phyloP scores from a whole-genome alignment of 1,139 yeast species.

The Yamadazyma triangularis region DNA sequence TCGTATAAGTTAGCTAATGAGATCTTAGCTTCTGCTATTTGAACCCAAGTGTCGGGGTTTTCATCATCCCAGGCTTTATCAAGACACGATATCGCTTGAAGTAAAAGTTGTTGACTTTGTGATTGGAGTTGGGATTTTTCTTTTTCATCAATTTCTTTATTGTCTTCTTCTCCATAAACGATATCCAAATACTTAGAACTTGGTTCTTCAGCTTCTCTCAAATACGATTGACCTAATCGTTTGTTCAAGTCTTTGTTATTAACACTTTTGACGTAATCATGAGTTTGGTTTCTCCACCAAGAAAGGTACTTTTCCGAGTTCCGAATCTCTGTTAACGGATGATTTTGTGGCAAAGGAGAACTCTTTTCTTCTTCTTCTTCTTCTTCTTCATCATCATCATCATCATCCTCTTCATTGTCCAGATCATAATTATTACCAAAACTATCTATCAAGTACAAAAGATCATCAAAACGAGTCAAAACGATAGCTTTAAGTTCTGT shows the following conservation, averaged over 20 bases:
- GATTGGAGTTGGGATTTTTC: constrained; percentile 41
- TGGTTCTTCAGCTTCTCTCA: constrained; percentile 63
- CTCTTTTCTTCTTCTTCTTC: no score
- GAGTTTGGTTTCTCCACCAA: constrained; percentile 52
- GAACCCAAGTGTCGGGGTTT: constrained; percentile 75
- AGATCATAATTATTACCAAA: constrained; percentile 51
- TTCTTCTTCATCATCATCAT: constrained; percentile 19
- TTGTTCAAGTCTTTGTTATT: constrained; percentile 28
- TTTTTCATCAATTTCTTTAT: constrained; percentile 35
- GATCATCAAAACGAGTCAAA: constrained; percentile 60
- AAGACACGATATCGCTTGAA: constrained; percentile 55
- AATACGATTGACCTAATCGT: constrained; percentile 56
- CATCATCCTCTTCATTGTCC: constrained; percentile 32
- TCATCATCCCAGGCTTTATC: constrained; percentile 60
- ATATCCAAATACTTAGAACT: constrained; percentile 51
- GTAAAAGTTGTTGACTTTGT: constrained; percentile 46
- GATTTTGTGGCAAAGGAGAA: no score
- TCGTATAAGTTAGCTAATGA: constrained; percentile 71
- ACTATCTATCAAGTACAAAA: constrained; percentile 60
- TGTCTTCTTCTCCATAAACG: constrained; percentile 46
- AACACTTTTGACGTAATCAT: constrained; percentile 4
- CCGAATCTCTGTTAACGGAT: constrained; percentile 33
- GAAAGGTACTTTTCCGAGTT: constrained; percentile 35
- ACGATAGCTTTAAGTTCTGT: no score
- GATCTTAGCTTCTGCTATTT: constrained; percentile 79